Evolutionary conservation across 73 alveolate genomes (phyloP), one percentile per base, ranked within the genome.

Genomic region (Blepharisma stoltei): DNA sequence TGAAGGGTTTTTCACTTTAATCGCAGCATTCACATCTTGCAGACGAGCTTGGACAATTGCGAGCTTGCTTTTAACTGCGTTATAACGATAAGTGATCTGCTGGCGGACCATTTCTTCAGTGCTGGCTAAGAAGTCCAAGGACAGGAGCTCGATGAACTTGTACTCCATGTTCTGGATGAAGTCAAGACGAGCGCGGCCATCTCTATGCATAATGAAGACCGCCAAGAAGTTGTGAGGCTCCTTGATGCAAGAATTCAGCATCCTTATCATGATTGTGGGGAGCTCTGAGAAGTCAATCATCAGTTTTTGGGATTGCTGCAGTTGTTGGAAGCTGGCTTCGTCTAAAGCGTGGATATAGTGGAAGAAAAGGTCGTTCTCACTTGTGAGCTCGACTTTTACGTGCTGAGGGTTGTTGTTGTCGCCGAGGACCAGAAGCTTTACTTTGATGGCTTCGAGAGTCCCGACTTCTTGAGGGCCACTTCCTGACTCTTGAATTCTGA

Each of bases 341-440:
- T 83, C 91, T 11, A 83, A 54, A 78, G 65, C n/a, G 81, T 82
- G 92, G 37, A 90, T 79, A 82, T 84, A 95, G 77, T 94, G 98
- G 90, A 95, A 95, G 84, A 92, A 91, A 71, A 95, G 81, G 81
- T 95, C 99, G 81, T 89, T 92, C 70, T 95, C 99, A 75, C 97
- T 87, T 68, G 97, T 86, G 65, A 95, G 89, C 70, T 95, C 98
- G 8, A 95, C 77, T 85, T 88, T 89, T 55, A 88, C 70, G 23
- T 86, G 82, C 50, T 60, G 81, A 21, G 80, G 83, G 67, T 54
- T 78, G 25, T 69, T 76, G 45, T 87, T 90, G 20, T 90, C 95
- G 11, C 92, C 96, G 67, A 86, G 76, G 69, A 79, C 83, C 38
- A 90, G 80, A 60, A 90, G 69, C 82, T 92, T 90, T 27, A 88